Evolutionary conservation across 2,329 filamentous ascomycete species (phyloP), one percentile per base, ranked within the genome.

Genomic region (Pestalotiopsis sp.): DNA sequence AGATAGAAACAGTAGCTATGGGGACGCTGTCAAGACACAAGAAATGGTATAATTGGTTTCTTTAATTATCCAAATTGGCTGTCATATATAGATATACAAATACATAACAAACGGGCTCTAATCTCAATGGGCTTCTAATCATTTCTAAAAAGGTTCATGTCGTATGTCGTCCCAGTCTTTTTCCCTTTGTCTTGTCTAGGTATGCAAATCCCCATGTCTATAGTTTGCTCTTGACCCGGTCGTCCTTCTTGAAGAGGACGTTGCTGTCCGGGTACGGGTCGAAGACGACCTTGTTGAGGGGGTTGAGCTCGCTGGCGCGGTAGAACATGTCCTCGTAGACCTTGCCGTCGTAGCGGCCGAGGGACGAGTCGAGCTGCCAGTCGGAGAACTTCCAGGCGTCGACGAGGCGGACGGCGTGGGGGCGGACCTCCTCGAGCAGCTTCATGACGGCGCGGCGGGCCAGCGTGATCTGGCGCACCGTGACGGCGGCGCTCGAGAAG

Each of bases 291-390:
- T 88, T 85, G 76, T 94, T 94, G 59, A 94, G 81, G 1, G 92
- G 92, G 75, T 94, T 94, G 74, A 91, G 80, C 82, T 92, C 86
- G 70, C 88, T 90, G 0, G 92, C 92, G 14, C 92, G 83, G 75
- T 90, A 83, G 81, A 94, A 94, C 83, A 94, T 85, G 74, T 94
- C 92, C 78, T 93, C 90, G 73, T 94, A 94, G 1, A 94, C 92
- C 74, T 91, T 90, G 23, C 92, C 92, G 70, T 94, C 92, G 58
- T 87, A 87, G 1, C 91, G 84, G 1, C 92, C 92, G 52, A 94
- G 78, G 69, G 88, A 89, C 74, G 87, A 91, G 77, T 94, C 92
- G 2, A 94, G 85, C 74, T 93, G 90, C 91, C 91, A 94, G 77
- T 94, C 92, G 1, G 92, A 89, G 80, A 94, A 93, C 70, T 88